A percentile compares a stretch with the other conserved stretches of the same genome.
Evolutionary conservation across 495 filamentous ascomycete genomes (phyloP).

Genomic region (Neurospora intermedia): DNA sequence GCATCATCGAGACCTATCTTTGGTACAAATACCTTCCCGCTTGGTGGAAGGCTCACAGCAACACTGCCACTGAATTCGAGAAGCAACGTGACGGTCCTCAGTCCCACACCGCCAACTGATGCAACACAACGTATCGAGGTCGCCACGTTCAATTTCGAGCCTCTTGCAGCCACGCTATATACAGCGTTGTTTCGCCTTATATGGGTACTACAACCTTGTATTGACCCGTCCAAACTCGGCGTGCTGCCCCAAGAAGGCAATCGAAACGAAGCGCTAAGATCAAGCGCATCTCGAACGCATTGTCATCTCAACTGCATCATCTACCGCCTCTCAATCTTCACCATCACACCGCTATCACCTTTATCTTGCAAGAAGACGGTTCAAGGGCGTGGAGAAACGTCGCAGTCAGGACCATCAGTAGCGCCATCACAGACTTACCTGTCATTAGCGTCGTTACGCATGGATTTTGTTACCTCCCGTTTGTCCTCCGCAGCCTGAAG

Average conservation of each 20-base stretch:
- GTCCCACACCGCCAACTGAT: neutral
- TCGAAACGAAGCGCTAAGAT: neutral
- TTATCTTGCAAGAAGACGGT: neutral
- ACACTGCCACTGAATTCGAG: neutral
- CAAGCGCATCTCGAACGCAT: neutral
- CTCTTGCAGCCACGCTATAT: neutral
- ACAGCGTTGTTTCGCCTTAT: neutral
- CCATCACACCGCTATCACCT: neutral
- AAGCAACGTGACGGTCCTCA: neutral
- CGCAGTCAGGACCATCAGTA: neutral
- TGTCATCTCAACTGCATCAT: neutral
- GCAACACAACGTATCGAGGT: neutral
- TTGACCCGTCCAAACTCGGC: neutral
- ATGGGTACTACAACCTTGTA: neutral
- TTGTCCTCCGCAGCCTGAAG: neutral
- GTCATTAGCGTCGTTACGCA: neutral
- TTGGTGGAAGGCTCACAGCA: neutral
- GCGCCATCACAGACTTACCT: neutral
- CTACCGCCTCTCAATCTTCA: neutral
- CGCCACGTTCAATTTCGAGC: neutral
- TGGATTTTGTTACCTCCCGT: neutral
- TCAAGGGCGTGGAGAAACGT: neutral
- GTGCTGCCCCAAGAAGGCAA: neutral
- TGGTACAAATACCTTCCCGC: neutral
- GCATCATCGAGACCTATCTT: neutral